A percentile compares a stretch with the other conserved stretches of the same genome.
phyloP scores from a whole-genome alignment of 2,329 filamentous ascomycete genomes.

The Immersiporthe knoxdaviesiana region DNA sequence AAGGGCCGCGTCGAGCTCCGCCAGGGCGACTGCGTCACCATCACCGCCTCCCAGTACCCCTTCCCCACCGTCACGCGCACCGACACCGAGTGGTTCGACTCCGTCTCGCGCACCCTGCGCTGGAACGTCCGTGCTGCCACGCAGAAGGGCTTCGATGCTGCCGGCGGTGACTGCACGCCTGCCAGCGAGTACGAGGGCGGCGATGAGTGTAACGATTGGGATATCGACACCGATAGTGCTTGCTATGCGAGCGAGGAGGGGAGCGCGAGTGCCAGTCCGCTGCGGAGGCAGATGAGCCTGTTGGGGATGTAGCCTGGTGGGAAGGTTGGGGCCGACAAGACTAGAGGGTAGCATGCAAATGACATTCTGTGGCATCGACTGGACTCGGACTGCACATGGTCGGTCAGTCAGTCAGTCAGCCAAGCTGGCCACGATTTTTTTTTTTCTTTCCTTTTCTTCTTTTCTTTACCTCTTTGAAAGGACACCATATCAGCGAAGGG shows the following conservation, averaged over 20 bases:
- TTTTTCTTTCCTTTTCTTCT: not conserved
- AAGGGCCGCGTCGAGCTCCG: conserved; percentile 93
- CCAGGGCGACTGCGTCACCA: conserved; percentile 93
- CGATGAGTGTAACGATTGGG: conserved; percentile 73
- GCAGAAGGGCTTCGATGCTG: conserved; percentile 82
- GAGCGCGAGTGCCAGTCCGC: conserved; percentile 67
- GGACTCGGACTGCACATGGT: not conserved
- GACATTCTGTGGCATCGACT: not conserved
- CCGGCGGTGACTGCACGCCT: conserved; percentile 35
- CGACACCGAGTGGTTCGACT: conserved; percentile 94
- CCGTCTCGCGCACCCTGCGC: conserved; percentile 84
- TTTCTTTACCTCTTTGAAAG: not conserved
- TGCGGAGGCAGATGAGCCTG: conserved; percentile 74
- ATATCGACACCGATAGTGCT: conserved; percentile 88
- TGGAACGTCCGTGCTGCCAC: conserved; percentile 94
- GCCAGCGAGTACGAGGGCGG: conserved; percentile 41
- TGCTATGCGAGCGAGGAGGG: conserved; percentile 75
- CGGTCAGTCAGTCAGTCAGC: not conserved
- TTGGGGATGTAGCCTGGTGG: conserved; percentile 57
- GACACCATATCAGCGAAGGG: not conserved
- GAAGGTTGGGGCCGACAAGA: not conserved
- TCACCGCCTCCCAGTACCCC: conserved; percentile 93
- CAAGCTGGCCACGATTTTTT: not conserved
- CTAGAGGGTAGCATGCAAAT: not conserved
- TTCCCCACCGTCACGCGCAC: conserved; percentile 95